Base-by-base conservation (phyloP, 306 rosid genomes). In the Inga laurina region DNA sequence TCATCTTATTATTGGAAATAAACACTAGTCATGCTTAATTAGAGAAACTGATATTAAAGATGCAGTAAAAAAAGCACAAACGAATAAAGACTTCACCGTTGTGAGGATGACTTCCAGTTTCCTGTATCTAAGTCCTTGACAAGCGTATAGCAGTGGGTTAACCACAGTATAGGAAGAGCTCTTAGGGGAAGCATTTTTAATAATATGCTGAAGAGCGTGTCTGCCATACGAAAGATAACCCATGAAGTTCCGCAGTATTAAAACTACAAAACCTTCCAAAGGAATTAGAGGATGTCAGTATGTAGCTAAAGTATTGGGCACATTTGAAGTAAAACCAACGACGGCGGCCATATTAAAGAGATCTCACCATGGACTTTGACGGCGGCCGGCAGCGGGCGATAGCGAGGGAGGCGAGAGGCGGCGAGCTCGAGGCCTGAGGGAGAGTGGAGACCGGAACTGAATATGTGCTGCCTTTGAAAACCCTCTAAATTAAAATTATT, bases 41-140 rank as follows among this genome's bases (percentile, higher is more conserved):
- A 11, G 8, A 24, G 34, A 24, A 61, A 5, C 16, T 61, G 7
- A 61, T 10, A 4, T 6, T 24, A 61, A 61, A 61, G 35, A 61
- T 24, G 30, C 35, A 10, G 16, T 34, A 10, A 9, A 0, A 22
- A 70, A 70, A 70, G 5, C 52, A 70, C 35, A 45, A 45, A 45
- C 6, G 41, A 72, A 27, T 22, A 72, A 2, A 45, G 12, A 45
- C 39, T 46, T 24, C n/a, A 72, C 98, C 81, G 91, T 91, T 48
- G 97, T 91, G 37, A 95, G 92, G 72, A 95, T 92, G 39, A 95
- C 98, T 89, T 92, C 94, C 72, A 95, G 86, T 74, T 91, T 93
- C 77, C 95, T 84, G 84, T 90, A 89, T 43, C 98, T 62, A 76
- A 93, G 79, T 64, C 98, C 98, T 77, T 95, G 98, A 80, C 91